A percentile compares a stretch with the other conserved stretches of the same genome.
Conservation (phyloP, 2,329 filamentous ascomycete species). For the Cercospora beticola region DNA sequence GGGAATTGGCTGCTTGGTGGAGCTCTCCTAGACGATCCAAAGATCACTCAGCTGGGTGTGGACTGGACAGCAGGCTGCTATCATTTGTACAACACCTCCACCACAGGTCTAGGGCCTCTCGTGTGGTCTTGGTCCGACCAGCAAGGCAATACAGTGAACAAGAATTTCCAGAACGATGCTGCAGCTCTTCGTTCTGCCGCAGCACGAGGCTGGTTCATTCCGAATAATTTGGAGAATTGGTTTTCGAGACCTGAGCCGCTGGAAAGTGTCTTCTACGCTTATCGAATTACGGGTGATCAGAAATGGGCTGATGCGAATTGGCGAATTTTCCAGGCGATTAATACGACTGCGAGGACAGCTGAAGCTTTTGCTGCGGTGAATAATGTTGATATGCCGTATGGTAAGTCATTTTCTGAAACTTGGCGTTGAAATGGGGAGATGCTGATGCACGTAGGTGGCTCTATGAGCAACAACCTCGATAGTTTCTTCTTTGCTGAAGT, state of each 20-base stretch:
- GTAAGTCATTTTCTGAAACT: neutral
- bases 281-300: slow-evolving; percentile 56
- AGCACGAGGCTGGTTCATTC: slow-evolving; percentile 23
- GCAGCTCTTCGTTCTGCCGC: slow-evolving; percentile 19
- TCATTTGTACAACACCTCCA: slow-evolving; percentile 37
- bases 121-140: slow-evolving; percentile 28
- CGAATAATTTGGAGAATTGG: slow-evolving; percentile 22
- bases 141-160: slow-evolving; percentile 21
- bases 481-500: slow-evolving; percentile 73
- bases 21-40: slow-evolving; percentile 27
- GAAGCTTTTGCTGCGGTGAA: slow-evolving; percentile 22
- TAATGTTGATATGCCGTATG: slow-evolving; percentile 23
- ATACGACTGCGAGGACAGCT: slow-evolving; percentile 40
- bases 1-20: slow-evolving; percentile 37
- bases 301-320: slow-evolving; percentile 45
- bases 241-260: slow-evolving; percentile 50
- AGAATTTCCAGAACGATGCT: slow-evolving; percentile 20
- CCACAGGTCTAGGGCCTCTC: slow-evolving; percentile 26
- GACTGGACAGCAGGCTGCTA: slow-evolving; percentile 35
- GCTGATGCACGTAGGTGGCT: slow-evolving; percentile 7
- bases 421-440: neutral
- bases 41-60: slow-evolving; percentile 33
- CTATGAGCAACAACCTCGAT: slow-evolving; percentile 20
- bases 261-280: slow-evolving; percentile 59
- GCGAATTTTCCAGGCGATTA: slow-evolving; percentile 47